Percentiles rank a stretch among this genome's conserved stretches.
These are phyloP conservation scores for Arachnopeziza araneosa DNA, from an alignment of 2,329 filamentous ascomycete genomes.

Conservation along the genomic window DNA sequence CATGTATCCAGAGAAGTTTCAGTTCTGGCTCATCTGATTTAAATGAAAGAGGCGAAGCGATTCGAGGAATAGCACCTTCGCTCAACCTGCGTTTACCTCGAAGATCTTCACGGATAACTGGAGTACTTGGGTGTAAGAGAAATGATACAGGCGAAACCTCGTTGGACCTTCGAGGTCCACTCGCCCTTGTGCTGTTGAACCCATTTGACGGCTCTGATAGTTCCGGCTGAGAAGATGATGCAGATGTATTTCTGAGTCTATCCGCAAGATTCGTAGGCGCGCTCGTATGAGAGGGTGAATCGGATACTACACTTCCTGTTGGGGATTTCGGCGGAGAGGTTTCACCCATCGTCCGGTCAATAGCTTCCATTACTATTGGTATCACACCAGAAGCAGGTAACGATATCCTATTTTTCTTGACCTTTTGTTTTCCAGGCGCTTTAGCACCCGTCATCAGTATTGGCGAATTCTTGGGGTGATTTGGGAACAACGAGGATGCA, in stretches of 20 bases:
- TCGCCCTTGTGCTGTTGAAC: too few species aligned
- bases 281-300: background rate
- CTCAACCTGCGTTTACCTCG: background rate
- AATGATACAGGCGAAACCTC: background rate
- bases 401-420: background rate
- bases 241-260: background rate
- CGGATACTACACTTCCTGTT: background rate
- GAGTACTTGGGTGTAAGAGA: background rate
- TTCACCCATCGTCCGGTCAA: background rate
- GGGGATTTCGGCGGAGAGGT: background rate
- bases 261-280: background rate
- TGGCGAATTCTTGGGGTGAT: background rate
- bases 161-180: background rate
- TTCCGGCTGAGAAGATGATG: background rate
- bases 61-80: background rate
- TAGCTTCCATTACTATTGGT: background rate
- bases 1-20: background rate
- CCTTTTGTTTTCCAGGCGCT: background rate
- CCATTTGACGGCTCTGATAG: background rate
- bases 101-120: background rate
- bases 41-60: background rate
- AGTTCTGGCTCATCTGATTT: background rate
- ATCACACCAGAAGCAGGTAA: background rate
- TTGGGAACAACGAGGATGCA: background rate
- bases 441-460: background rate